phyloP scores from a whole-genome alignment of 495 filamentous ascomycete species.

The Annulohypoxylon stygium region DNA sequence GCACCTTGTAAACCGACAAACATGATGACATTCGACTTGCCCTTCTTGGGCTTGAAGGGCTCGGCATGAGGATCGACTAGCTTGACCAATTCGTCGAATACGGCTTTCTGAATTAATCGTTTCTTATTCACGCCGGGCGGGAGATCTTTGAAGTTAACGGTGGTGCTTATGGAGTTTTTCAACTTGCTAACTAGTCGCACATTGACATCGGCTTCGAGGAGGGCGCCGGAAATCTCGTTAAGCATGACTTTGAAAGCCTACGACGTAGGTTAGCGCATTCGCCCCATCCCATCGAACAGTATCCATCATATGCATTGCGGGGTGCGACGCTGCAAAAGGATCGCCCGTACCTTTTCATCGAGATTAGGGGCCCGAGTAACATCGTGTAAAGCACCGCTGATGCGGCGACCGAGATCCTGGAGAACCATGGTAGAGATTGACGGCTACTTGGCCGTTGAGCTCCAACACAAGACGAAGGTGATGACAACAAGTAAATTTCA shows the following conservation, averaged over 20 bases:
- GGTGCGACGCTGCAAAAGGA: slow-evolving; percentile 2
- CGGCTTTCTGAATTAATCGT: slow-evolving; percentile 95
- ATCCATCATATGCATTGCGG: slow-evolving; percentile 18
- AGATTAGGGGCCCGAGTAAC: slow-evolving; percentile 90
- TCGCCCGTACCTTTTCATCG: slow-evolving; percentile 85
- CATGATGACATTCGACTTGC: slow-evolving; percentile 97
- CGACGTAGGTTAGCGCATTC: slow-evolving; percentile 31
- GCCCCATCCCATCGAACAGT: background rate
- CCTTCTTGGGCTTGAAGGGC: slow-evolving; percentile 97
- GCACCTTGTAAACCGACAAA: slow-evolving; percentile 98
- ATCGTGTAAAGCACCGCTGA: slow-evolving; percentile 95
- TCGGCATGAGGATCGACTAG: slow-evolving; percentile 97
- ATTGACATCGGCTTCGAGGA: slow-evolving; percentile 96
- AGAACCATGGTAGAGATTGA: slow-evolving; percentile 81
- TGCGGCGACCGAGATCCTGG: slow-evolving; percentile 97
- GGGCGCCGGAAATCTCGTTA: slow-evolving; percentile 93
- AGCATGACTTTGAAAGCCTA: slow-evolving; percentile 98
- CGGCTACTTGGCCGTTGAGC: slow-evolving; percentile 32
- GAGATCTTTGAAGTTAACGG: slow-evolving; percentile 93
- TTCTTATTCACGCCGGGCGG: slow-evolving; percentile 95
- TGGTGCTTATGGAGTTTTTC: slow-evolving; percentile 89
- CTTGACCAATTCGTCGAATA: slow-evolving; percentile 96
- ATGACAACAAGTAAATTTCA: background rate
- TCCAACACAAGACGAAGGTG: background rate
- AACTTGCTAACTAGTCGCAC: slow-evolving; percentile 92